phyloP scores from a whole-genome alignment of 495 filamentous ascomycete species.

The Penicillium steckii region DNA sequence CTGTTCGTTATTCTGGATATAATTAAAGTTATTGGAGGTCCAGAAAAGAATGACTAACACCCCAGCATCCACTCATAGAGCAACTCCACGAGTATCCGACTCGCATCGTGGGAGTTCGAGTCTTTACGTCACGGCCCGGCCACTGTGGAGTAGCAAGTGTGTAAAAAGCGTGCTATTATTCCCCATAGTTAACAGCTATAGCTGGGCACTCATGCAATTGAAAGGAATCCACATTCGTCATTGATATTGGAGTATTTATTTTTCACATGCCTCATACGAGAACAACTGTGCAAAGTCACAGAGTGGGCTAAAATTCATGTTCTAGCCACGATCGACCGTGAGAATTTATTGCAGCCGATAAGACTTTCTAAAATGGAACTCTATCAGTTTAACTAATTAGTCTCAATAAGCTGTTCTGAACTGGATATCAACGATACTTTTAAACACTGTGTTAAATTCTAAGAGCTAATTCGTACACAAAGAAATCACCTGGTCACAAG shows the following conservation, averaged over 20 bases:
- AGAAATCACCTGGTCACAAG: constrained; percentile 12
- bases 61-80: constrained; percentile 1
- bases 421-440: no score
- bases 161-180: background rate
- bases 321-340: no score
- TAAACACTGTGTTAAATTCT: constrained; percentile 10
- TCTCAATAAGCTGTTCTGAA: no score
- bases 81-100: background rate
- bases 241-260: background rate
- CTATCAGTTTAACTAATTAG: no score
- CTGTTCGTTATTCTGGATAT: constrained; percentile 1
- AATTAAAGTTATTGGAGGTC: constrained; percentile 5
- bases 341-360: no score
- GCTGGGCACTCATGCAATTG: background rate
- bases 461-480: constrained; percentile 6
- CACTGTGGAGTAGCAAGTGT: background rate
- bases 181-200: background rate
- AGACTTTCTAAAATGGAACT: no score
- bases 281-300: no score
- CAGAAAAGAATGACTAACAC: constrained; percentile 4
- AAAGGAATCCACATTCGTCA: background rate
- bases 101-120: background rate
- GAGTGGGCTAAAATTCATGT: no score
- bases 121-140: constrained; percentile 8
- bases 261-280: no score